These are phyloP conservation scores for Candida freyschussii DNA, from an alignment of 1,139 yeast genomes.

Conservation along the genomic window DNA sequence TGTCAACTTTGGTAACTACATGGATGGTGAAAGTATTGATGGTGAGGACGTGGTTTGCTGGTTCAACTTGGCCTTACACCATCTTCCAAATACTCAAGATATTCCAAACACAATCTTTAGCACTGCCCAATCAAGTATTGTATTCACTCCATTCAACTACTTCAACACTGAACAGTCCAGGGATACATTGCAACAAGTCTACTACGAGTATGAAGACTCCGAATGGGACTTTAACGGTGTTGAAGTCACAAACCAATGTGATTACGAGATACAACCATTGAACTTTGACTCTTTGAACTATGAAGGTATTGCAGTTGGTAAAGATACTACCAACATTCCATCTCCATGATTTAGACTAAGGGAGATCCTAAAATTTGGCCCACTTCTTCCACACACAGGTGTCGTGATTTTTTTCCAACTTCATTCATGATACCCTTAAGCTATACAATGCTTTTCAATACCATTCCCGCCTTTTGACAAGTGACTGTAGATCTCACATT, in stretches of 20 bases:
- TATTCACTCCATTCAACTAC: slow-evolving; percentile 26
- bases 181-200: slow-evolving; percentile 22
- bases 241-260: slow-evolving; percentile 16
- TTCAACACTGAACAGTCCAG: slow-evolving; percentile 23
- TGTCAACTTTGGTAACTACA: slow-evolving; percentile 18
- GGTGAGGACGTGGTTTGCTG: slow-evolving; percentile 26
- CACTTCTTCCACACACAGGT: too few relatives aligned
- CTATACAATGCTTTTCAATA: too few relatives aligned
- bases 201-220: slow-evolving; percentile 17
- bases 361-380: too few relatives aligned
- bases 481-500: too few relatives aligned
- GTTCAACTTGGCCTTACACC: slow-evolving; percentile 26
- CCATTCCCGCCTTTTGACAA: too few relatives aligned
- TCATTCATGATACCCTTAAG: too few relatives aligned
- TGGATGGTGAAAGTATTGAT: slow-evolving; percentile 22
- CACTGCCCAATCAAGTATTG: slow-evolving; percentile 22
- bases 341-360: slow-evolving; percentile 21
- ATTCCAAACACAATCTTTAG: slow-evolving; percentile 26
- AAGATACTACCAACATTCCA: slow-evolving; percentile 22
- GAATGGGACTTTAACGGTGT: slow-evolving; percentile 24
- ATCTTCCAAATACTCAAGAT: slow-evolving; percentile 27
- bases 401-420: too few relatives aligned
- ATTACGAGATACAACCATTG: slow-evolving; percentile 11
- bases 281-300: slow-evolving; percentile 13
- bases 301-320: slow-evolving; percentile 16